Base-by-base conservation (phyloP, 176 grass and related monocot genomes). In the Hordeum marinum region DNA sequence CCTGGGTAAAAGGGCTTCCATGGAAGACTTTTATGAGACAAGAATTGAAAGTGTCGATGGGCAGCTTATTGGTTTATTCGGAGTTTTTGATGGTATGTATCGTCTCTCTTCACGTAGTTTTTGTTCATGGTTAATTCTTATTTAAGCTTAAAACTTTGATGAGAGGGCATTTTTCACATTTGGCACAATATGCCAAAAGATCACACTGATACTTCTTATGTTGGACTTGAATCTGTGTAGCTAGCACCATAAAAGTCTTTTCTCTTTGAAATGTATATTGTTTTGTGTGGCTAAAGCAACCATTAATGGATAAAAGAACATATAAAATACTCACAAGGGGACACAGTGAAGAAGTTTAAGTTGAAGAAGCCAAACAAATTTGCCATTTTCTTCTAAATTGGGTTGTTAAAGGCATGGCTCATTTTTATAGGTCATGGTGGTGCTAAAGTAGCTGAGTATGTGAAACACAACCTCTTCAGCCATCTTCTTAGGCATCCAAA, bases 1-100 rank as follows among this genome's bases (percentile, higher is more conserved):
- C 12, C 90, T 83, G 67, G 90, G 90, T 64, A 91, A 91, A 88
- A 88, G 86, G 67, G 78, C 90, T 26, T 91, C 90, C 11, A 91
- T 91, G 90, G 90, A 91, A 79, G 90, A 91, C 66, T 91, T 91
- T 14, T 91, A 91, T 13, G 90, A 91, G 78, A 85, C 90, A 66
- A 91, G 84, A 88, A 91, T 91, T 86, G 90, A 91, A 20, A 72
- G 72, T 74, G 82, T 91, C 32, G 90, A 91, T 42, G 90, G 90
- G 4, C 82, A 91, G 66, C 80, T 85, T 79, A 24, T 91, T 88
- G 90, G 90, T 20, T 75, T 91, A 27, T 91, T 91, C 11, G 90
- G 86, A 68, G 90, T 91, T 67, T 91, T 91, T 85, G 90, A 91
- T 60, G 90, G 90, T 91, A 88, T 14, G 90, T 91, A 85, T 13